Evolutionary conservation across 176 grass and related monocot species (phyloP).

Genomic region (Pontederia paniculata): DNA sequence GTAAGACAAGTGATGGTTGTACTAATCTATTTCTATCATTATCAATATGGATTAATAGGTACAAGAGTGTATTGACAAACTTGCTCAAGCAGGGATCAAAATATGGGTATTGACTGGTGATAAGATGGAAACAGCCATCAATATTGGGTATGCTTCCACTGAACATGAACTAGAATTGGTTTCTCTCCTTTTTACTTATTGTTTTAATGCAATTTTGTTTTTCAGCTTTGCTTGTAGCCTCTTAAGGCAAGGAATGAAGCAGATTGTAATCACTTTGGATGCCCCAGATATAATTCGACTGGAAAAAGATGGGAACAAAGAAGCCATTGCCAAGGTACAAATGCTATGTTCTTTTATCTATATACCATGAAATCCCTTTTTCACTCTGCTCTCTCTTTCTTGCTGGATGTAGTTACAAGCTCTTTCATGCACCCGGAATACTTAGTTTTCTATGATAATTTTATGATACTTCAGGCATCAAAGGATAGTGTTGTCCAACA

Average conservation of each 20-base stretch:
- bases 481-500: conserved; percentile 60
- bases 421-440: no score
- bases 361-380: no score
- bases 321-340: conserved; percentile 59
- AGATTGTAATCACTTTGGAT: conserved; percentile 82
- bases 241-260: conserved; percentile 89
- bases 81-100: conserved; percentile 93
- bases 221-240: conserved; percentile 91
- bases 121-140: conserved; percentile 99
- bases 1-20: no score
- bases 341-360: no score
- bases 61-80: conserved; percentile 96
- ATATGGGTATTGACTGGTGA: conserved; percentile 97
- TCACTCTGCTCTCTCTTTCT: background rate
- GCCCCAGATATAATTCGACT: conserved; percentile 51
- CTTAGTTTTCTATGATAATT: background rate
- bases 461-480: conserved; percentile 54
- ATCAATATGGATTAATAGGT: conserved; percentile 30
- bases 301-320: conserved; percentile 84
- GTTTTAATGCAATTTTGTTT: conserved; percentile 26
- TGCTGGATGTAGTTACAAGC: no score
- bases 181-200: conserved; percentile 18
- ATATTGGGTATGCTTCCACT: conserved; percentile 64
- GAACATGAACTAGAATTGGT: background rate
- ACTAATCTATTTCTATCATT: no score